phyloP scores from a whole-genome alignment of 2,329 filamentous ascomycete genomes.

The Penicillium sclerotiorum region DNA sequence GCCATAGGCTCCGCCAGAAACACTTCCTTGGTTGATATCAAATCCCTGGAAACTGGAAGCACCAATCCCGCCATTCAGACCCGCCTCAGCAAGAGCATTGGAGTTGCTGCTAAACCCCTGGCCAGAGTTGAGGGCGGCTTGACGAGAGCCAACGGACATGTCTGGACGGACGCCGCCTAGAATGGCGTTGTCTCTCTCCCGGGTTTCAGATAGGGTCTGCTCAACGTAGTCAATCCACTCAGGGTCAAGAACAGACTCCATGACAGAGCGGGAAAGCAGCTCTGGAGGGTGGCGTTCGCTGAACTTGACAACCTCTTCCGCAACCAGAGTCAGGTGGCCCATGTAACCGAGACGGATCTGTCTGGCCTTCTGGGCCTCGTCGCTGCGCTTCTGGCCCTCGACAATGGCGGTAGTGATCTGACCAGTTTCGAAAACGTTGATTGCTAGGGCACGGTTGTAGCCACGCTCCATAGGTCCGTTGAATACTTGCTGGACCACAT shows the following conservation, averaged over 20 bases:
- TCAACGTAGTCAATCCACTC: conserved; percentile 96
- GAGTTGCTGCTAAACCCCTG: conserved; percentile 62
- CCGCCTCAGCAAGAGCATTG: conserved; percentile 76
- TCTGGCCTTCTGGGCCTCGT: conserved; percentile 78
- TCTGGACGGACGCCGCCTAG: conserved; percentile 93
- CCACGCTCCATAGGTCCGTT: conserved; percentile 97
- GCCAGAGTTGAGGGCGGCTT: conserved; percentile 63
- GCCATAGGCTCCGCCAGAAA: conserved; percentile 71
- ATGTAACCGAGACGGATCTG: conserved; percentile 97
- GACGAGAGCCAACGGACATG: conserved; percentile 77
- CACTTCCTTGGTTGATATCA: conserved; percentile 68
- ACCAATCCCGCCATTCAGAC: conserved; percentile 68
- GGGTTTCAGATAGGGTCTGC: conserved; percentile 85
- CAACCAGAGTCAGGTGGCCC: conserved; percentile 95
- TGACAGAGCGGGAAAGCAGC: conserved; percentile 76
- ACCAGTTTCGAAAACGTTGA: conserved; percentile 89
- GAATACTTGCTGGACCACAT: conserved; percentile 98
- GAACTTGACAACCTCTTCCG: conserved; percentile 98
- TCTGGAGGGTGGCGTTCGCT: conserved; percentile 92
- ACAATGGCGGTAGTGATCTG: conserved; percentile 90
- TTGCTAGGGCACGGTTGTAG: conserved; percentile 84
- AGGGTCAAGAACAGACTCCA: conserved; percentile 84
- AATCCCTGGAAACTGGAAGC: conserved; percentile 58
- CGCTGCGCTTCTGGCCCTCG: conserved; percentile 82
- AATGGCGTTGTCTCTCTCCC: conserved; percentile 97